phyloP scores from a whole-genome alignment of 2,329 filamentous ascomycete genomes.

The Arachnomyces sp. region DNA sequence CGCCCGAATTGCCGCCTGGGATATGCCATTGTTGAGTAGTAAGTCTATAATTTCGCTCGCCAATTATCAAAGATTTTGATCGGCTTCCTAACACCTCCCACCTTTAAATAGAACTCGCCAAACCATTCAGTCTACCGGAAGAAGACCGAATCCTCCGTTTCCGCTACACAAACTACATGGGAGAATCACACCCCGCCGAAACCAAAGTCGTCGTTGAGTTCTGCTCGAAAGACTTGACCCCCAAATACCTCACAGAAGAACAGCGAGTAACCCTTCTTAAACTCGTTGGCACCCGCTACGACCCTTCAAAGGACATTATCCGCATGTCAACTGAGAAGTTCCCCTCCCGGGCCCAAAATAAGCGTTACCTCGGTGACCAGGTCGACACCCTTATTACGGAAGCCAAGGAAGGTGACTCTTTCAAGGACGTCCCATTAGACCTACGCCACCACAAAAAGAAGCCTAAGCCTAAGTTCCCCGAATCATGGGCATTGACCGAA shows the following conservation, averaged over 20 bases:
- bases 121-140: constrained; percentile 66
- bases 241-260: constrained; percentile 50
- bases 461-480: constrained; percentile 62
- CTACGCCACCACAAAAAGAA: constrained; percentile 72
- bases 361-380: constrained; percentile 79
- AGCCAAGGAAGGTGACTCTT: constrained; percentile 74
- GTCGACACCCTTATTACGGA: constrained; percentile 64
- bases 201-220: constrained; percentile 94
- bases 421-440: constrained; percentile 83
- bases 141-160: constrained; percentile 69
- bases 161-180: constrained; percentile 94
- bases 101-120: constrained; percentile 59
- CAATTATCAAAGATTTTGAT: background rate
- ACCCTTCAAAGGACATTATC: constrained; percentile 70
- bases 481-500: constrained; percentile 70
- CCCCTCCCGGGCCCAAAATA: constrained; percentile 88
- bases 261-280: constrained; percentile 80
- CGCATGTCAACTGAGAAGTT: constrained; percentile 89
- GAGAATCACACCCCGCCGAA: constrained; percentile 82
- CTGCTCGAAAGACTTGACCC: constrained; percentile 58
- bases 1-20: constrained; percentile 80
- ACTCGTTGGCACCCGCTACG: constrained; percentile 75
- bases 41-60: constrained; percentile 33
- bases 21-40: constrained; percentile 87
- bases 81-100: background rate